Conservation (phyloP, 495 filamentous ascomycete species). For the Penicillium chermesinum region DNA sequence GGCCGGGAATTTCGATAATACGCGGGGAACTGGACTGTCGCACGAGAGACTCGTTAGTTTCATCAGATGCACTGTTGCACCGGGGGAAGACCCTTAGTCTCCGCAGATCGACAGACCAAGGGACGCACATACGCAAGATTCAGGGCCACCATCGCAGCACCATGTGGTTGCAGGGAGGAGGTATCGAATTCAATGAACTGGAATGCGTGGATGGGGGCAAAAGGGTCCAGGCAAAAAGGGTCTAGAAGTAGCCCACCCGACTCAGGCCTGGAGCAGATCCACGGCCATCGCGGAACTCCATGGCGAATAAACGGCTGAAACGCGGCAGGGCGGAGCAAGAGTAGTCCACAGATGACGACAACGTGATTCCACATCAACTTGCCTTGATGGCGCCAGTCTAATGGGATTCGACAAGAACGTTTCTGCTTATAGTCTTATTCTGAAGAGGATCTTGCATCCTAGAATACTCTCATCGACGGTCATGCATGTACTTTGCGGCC, state of each 20-base stretch:
- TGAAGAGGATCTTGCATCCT: neutral
- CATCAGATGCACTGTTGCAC: neutral
- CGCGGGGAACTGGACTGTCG: slow-evolving; percentile 15
- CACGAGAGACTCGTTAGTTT: slow-evolving; percentile 12
- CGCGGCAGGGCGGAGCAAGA: slow-evolving; percentile 1
- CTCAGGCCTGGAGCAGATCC: neutral
- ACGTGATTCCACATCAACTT: neutral
- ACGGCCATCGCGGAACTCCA: neutral
- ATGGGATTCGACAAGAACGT: neutral
- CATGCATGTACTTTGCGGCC: neutral
- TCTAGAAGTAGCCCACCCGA: neutral
- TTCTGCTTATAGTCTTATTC: no score
- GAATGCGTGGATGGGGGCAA: neutral
- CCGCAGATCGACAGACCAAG: no score
- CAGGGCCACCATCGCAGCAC: slow-evolving; percentile 1
- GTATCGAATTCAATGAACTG: neutral
- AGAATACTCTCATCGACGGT: neutral
- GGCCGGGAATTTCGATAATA: slow-evolving; percentile 7
- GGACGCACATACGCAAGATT: neutral
- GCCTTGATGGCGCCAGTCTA: neutral
- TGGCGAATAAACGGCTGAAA: slow-evolving; percentile 6
- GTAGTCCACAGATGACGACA: slow-evolving; percentile 6
- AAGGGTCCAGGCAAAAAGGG: neutral
- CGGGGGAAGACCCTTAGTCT: neutral
- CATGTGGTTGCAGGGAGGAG: neutral